Evolutionary conservation across 2,329 filamentous ascomycete genomes (phyloP).

Genomic region (Coniochaeta sp.): DNA sequence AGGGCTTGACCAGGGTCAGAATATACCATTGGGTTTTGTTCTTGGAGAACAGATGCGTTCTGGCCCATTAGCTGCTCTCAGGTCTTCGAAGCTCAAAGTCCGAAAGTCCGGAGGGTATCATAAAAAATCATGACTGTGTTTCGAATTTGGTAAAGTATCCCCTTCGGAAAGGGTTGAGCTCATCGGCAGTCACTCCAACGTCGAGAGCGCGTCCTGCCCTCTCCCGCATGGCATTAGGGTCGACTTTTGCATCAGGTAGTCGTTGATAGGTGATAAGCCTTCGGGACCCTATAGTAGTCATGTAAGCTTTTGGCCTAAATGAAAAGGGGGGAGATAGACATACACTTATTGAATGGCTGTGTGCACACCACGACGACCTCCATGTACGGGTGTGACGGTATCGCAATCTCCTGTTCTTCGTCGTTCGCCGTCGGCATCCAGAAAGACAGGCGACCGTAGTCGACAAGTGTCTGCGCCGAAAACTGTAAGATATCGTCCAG

Average conservation of each 20-base stretch:
- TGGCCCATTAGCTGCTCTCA: neutral
- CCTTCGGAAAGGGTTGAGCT: constrained; percentile 53
- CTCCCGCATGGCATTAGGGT: constrained; percentile 29
- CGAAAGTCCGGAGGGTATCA: neutral
- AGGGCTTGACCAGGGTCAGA: too few species aligned
- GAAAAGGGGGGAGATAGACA: constrained; percentile 1
- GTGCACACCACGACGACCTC: constrained; percentile 69
- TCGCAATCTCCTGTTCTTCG: constrained; percentile 64
- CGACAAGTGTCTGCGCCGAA: constrained; percentile 66
- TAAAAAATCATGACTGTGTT: constrained; percentile 7
- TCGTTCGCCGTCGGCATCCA: constrained; percentile 95
- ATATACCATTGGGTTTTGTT: too few species aligned
- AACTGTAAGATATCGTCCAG: constrained; percentile 85
- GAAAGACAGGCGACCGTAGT: constrained; percentile 74
- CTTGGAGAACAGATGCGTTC: neutral
- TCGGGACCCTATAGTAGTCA: constrained; percentile 60
- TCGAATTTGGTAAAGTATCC: constrained; percentile 52
- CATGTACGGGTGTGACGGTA: constrained; percentile 70
- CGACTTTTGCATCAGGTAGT: constrained; percentile 51
- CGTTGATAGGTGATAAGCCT: constrained; percentile 81
- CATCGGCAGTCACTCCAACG: constrained; percentile 39
- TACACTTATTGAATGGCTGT: constrained; percentile 86
- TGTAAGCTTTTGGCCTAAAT: neutral
- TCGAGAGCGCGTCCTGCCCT: constrained; percentile 15
- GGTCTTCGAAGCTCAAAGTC: neutral